Evolutionary conservation across 805 yeast genomes (phyloP).

Genomic region (Zygosaccharomyces bisporus): DNA sequence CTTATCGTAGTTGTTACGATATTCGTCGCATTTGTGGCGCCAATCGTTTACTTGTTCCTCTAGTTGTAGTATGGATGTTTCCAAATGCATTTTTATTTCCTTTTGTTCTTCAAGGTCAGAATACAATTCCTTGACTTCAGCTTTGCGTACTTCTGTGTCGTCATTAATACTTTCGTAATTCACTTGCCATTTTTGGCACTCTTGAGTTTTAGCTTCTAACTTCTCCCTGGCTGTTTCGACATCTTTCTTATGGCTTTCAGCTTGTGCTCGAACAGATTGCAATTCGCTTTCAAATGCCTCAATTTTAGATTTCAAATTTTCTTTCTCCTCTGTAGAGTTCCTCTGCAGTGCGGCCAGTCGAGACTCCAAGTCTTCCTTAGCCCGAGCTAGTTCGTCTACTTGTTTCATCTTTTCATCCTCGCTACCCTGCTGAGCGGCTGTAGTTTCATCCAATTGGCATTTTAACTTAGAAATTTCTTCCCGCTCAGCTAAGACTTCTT

Average conservation of each 20-base stretch:
- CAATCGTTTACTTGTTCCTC: constrained; percentile 30
- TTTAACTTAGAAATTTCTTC: constrained; percentile 10
- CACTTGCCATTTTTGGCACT: constrained; percentile 19
- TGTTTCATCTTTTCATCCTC: constrained; percentile 13
- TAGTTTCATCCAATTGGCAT: constrained; percentile 9
- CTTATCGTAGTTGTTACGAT: constrained; percentile 22
- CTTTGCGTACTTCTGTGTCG: constrained; percentile 37
- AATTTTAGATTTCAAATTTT: constrained; percentile 3
- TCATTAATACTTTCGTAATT: constrained; percentile 31
- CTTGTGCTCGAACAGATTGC: constrained; percentile 11
- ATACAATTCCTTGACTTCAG: constrained; percentile 37
- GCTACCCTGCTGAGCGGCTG: constrained; percentile 10
- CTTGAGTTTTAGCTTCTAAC: constrained; percentile 16
- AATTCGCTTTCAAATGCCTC: constrained; percentile 2
- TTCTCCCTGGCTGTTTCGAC: constrained; percentile 16
- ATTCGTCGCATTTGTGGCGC: constrained; percentile 23
- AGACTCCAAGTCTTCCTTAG: constrained; percentile 12
- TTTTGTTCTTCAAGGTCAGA: constrained; percentile 35
- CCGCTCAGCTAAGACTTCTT: constrained; percentile 8
- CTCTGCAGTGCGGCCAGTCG: constrained; percentile 9
- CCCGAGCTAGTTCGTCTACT: constrained; percentile 10
- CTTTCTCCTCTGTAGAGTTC: constrained; percentile 11
- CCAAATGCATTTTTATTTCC: constrained; percentile 23
- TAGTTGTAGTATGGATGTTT: constrained; percentile 34
- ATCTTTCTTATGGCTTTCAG: neutral